These are phyloP conservation scores for Penicillium sclerotiorum DNA, from an alignment of 2,329 filamentous ascomycete genomes.

Conservation along the genomic window DNA sequence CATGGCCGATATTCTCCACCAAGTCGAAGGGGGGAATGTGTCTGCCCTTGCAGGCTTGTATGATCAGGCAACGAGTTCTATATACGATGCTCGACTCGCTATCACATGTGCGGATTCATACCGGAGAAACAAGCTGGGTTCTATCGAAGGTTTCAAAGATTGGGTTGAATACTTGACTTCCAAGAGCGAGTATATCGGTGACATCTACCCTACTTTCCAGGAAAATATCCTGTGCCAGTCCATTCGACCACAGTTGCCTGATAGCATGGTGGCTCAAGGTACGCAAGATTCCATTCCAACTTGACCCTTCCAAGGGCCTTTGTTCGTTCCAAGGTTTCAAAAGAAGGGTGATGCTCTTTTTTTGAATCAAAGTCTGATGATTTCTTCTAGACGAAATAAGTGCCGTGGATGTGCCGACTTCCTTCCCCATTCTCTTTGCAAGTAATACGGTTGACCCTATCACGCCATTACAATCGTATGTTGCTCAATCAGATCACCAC, in stretches of 20 bases:
- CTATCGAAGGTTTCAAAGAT: slow-evolving; percentile 40
- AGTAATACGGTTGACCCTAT: slow-evolving; percentile 60
- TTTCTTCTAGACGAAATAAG: slow-evolving; percentile 7
- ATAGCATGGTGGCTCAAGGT: slow-evolving; percentile 19
- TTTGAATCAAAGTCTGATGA: too few species aligned
- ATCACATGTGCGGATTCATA: slow-evolving; percentile 21
- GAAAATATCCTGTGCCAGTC: slow-evolving; percentile 17
- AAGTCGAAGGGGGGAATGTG: slow-evolving; percentile 13
- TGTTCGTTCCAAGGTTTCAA: too few species aligned
- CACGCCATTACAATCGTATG: slow-evolving; percentile 49
- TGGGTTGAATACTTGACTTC: slow-evolving; percentile 35
- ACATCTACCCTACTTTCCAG: slow-evolving; percentile 41
- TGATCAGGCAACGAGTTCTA: slow-evolving; percentile 12
- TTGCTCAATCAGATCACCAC: neutral
- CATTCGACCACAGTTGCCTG: slow-evolving; percentile 16
- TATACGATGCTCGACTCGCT: slow-evolving; percentile 17
- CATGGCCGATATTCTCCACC: slow-evolving; percentile 48
- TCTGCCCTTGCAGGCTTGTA: slow-evolving; percentile 14
- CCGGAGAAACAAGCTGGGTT: slow-evolving; percentile 35
- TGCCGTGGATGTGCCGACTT: slow-evolving; percentile 15
- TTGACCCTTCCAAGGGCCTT: too few species aligned
- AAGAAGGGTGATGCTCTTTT: too few species aligned
- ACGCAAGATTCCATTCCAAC: too few species aligned
- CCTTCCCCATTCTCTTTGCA: slow-evolving; percentile 58
- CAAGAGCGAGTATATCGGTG: slow-evolving; percentile 38